Evolutionary conservation across 179 eudicot species (phyloP), one percentile per base, ranked within the genome.

Genomic region (Beta corolliflora): DNA sequence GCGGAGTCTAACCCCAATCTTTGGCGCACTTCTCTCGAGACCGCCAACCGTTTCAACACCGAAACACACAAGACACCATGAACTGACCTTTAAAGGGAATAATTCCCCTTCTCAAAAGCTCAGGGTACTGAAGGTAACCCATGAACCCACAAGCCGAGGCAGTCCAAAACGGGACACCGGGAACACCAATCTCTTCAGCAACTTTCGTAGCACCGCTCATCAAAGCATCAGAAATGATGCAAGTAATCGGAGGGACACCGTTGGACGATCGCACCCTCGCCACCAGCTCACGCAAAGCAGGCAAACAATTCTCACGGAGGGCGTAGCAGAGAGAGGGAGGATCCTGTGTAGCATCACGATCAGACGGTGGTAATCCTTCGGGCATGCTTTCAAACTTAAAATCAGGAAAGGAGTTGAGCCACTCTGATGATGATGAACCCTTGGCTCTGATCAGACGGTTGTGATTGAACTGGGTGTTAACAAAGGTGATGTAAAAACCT

Each of bases 391-490:
- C 85, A 53, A 86, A 90, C 45, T 54, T 25, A 81, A 88, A 90
- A 61, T 66, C 82, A 0, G 79, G 81, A 16, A 83, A 75, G 46
- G 82, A 84, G 21, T 53, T 31, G 8, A 82, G 65, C 16, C 84
- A 76, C 13, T 79, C 56, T 1, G 60, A 64, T 29, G 69, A 13
- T 23, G 68, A 74, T 10, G 77, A 75, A 0, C 83, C 88, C 16
- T 75, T 83, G 69, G 85, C 70, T 8, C 72, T 52, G 84, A 88
- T 65, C 14, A 89, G 75, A 19, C 89, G 90, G 73, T 58, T 78
- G 80, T 88, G 86, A 59, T 89, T 89, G 86, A 74, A 87, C n/a
- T 89, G 89, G 5, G 92, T 86, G 88, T 88, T 84, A 71, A 89
- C 87, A 18, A 88, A 86, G 73, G 92, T 89, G 46, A 88, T 69